phyloP scores from a whole-genome alignment of 768 basidiomycete species.

The Xerocomellus intermedius region DNA sequence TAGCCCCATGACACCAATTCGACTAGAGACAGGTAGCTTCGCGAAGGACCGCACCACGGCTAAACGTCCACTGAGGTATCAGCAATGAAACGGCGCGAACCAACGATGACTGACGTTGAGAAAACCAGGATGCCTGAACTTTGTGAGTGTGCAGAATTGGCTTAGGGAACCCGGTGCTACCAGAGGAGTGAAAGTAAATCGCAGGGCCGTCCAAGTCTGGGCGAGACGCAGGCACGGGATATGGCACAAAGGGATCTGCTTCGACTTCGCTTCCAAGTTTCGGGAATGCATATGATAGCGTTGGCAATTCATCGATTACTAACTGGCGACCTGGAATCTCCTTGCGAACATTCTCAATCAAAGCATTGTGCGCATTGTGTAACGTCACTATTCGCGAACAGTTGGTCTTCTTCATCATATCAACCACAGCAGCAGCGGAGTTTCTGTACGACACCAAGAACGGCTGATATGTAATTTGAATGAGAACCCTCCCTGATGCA shows the following conservation, averaged over 20 bases:
- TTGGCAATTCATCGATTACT: slow-evolving; percentile 10
- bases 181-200: slow-evolving; percentile 16
- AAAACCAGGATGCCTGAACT: slow-evolving; percentile 29
- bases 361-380: slow-evolving; percentile 5
- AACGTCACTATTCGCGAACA: slow-evolving; percentile 13
- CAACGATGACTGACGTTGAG: slow-evolving; percentile 27
- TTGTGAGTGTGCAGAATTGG: slow-evolving; percentile 35
- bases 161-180: slow-evolving; percentile 49
- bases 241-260: slow-evolving; percentile 9
- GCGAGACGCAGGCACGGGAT: neutral
- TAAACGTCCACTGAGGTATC: neutral
- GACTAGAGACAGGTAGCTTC: slow-evolving; percentile 7
- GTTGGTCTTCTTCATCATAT: slow-evolving; percentile 10
- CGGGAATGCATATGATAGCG: slow-evolving; percentile 34
- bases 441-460: slow-evolving; percentile 33
- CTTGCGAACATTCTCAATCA: slow-evolving; percentile 10
- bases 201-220: neutral
- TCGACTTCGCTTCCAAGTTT: slow-evolving; percentile 33
- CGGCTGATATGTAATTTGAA: slow-evolving; percentile 10
- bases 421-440: slow-evolving; percentile 1
- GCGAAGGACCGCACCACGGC: neutral
- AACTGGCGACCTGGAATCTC: neutral
- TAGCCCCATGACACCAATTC: slow-evolving; percentile 30
- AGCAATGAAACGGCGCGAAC: neutral
- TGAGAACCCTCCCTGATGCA: slow-evolving; percentile 15